Percentiles rank a stretch among this genome's conserved stretches.
Evolutionary conservation across 352 stramenopile genomes (phyloP).

Genomic region (Phytophthora fragariae): DNA sequence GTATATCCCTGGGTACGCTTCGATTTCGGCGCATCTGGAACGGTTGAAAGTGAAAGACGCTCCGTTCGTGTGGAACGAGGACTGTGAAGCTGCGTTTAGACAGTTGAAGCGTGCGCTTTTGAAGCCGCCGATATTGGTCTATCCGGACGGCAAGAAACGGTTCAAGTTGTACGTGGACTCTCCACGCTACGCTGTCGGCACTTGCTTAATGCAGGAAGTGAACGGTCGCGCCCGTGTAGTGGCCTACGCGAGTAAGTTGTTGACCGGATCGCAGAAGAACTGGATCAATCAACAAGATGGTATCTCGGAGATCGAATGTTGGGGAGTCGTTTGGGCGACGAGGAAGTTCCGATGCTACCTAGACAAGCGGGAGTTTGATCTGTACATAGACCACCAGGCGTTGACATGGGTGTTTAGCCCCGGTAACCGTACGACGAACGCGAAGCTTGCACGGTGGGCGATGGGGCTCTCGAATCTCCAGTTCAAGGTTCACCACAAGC

Average conservation of each 20-base stretch:
- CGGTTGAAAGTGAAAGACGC: conserved; percentile 13
- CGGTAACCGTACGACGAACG: conserved; percentile 1
- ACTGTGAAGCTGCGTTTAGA: conserved; percentile 11
- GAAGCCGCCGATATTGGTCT: conserved; percentile 8
- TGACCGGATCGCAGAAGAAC: not conserved
- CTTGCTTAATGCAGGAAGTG: not conserved
- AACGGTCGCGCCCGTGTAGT: conserved; percentile 8
- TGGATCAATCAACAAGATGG: conserved; percentile 4
- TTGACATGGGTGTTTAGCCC: not conserved
- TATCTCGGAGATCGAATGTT: conserved; percentile 9
- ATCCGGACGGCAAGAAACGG: conserved; percentile 2
- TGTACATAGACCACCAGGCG: not conserved
- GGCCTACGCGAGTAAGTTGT: conserved; percentile 1
- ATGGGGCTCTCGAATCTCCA: conserved; percentile 15
- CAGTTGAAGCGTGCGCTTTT: too few species aligned
- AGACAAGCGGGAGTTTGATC: not conserved
- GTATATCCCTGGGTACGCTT: conserved; percentile 11
- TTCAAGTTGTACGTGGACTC: conserved; percentile 18
- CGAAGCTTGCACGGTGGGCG: conserved; percentile 11
- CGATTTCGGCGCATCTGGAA: conserved; percentile 8
- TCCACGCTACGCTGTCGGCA: not conserved
- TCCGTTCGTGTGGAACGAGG: not conserved
- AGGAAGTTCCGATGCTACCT: conserved; percentile 1
- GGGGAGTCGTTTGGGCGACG: not conserved
- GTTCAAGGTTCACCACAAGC: conserved; percentile 15